Evolutionary conservation across 2,329 filamentous ascomycete species (phyloP), one percentile per base, ranked within the genome.

Genomic region (Lasiodiplodia sp.): DNA sequence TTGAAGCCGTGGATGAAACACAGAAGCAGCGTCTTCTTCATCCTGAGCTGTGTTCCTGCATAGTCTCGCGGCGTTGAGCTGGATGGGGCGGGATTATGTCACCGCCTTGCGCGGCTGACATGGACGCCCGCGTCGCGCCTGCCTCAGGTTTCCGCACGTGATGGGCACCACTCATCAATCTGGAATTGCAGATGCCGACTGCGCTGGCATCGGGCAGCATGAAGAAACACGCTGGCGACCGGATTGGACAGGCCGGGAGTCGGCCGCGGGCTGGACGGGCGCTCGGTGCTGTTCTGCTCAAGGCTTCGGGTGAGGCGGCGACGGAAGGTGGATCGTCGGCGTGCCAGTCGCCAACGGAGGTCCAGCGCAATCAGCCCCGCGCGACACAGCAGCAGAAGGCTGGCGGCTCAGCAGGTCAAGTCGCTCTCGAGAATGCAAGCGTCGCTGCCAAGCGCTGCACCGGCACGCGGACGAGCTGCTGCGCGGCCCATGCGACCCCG

Each of bases 1-100:
- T 96, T 93, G 87, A 96, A 96, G 77, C 93, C 93, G 80, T 96
- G 93, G 70, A 96, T 92, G 79, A 96, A 96, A 77, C 91, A 92
- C 69, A 96, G 82, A 49, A 96, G 81, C 47, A 96, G 81, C 69
- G 92, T 96, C 82, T 92, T 94, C 84, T 91, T 92, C 87, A 90
- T 90, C 69, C 80, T 87, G 75, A 68, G 67, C 68, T 40, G 65
- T 23, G 44, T 67, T 58, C 38, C 65, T n/a, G 31, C 65, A 67
- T 69, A 7, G 23, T 69, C 16, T 57, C 38, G 55, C 37, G 44
- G 37, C 47, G 60, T 21, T 58, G 51, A 44, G 58, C 28, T 28
- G 28, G 58, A 66, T 38, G 31, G 16, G 21, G 49, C 40, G 51
- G 40, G 18, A 53, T 49, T 65, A 51, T 49, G 57, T 63, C 44